A percentile compares a stretch with the other conserved stretches of the same genome.
Evolutionary conservation across 176 grass and related monocot genomes (phyloP).

Genomic region (Avena eriantha): DNA sequence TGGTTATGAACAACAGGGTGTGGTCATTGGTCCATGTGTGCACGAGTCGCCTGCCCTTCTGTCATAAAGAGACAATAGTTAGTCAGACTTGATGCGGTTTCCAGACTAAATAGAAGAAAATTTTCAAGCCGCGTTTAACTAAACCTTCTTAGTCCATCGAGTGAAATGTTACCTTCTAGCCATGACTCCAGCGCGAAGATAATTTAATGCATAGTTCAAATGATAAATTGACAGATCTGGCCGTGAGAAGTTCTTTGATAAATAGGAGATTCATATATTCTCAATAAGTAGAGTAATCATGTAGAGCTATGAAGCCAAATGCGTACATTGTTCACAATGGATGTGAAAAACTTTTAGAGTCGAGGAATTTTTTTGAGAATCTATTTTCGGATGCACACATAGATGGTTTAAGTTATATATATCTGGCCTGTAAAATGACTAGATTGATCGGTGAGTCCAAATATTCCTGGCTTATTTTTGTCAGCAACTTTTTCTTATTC

Average conservation of each 20-base stretch:
- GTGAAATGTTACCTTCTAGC: neutral
- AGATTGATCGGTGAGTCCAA: too few species aligned
- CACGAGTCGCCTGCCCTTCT: neutral
- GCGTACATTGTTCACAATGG: neutral
- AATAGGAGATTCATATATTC: neutral
- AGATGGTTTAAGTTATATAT: too few species aligned
- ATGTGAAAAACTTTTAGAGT: neutral
- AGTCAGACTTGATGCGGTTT: neutral
- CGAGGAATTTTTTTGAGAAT: too few species aligned
- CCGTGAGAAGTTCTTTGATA: neutral
- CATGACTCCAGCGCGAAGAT: neutral
- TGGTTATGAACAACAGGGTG: neutral
- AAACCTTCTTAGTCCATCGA: too few species aligned
- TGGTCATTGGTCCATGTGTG: neutral
- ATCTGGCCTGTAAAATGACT: too few species aligned
- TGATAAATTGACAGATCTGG: neutral
- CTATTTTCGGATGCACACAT: too few species aligned
- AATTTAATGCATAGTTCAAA: neutral
- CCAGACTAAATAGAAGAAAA: neutral
- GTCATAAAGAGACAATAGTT: neutral
- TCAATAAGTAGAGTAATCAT: neutral
- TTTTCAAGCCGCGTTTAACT: neutral
- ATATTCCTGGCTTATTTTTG: too few species aligned
- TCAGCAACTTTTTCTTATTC: too few species aligned
- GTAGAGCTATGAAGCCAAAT: neutral